phyloP scores from a whole-genome alignment of 2,329 filamentous ascomycete genomes.

The Westerdykella sp. region DNA sequence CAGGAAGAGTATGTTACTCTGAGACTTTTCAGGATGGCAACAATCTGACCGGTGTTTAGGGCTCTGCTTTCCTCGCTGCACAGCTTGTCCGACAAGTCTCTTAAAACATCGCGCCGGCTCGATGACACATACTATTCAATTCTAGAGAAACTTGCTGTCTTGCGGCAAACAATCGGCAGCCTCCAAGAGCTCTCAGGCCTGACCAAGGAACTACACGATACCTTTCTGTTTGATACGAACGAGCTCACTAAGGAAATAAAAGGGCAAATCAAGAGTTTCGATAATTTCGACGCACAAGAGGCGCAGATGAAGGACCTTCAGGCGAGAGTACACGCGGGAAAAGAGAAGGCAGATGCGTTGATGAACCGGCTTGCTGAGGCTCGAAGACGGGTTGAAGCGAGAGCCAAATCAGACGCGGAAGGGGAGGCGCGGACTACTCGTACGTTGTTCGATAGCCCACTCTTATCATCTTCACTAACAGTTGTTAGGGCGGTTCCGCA shows the following conservation, averaged over 20 bases:
- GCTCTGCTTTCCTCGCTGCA: constrained; percentile 39
- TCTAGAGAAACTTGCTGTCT: constrained; percentile 58
- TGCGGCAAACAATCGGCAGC: constrained; percentile 59
- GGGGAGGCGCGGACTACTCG: constrained; percentile 58
- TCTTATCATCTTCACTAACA: constrained; percentile 4
- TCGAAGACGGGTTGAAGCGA: constrained; percentile 57
- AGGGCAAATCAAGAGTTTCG: constrained; percentile 54
- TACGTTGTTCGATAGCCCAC: constrained; percentile 10
- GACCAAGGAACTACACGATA: constrained; percentile 52
- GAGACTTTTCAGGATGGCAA: background rate
- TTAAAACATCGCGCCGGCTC: constrained; percentile 57
- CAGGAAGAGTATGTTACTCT: constrained; percentile 31
- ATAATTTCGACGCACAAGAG: constrained; percentile 60
- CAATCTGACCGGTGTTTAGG: constrained; percentile 21
- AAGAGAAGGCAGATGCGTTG: constrained; percentile 54
- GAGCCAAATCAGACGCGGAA: constrained; percentile 60
- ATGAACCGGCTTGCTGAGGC: constrained; percentile 60
- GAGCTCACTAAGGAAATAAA: constrained; percentile 56
- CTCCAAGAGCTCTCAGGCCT: constrained; percentile 62
- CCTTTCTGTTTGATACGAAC: constrained; percentile 55
- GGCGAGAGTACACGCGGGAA: constrained; percentile 54
- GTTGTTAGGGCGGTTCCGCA: constrained; percentile 48
- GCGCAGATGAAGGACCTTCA: constrained; percentile 57
- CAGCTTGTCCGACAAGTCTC: constrained; percentile 53
- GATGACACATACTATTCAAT: constrained; percentile 71